Base-by-base conservation (phyloP, 352 stramenopile genomes). In the Phytophthora idaei region DNA sequence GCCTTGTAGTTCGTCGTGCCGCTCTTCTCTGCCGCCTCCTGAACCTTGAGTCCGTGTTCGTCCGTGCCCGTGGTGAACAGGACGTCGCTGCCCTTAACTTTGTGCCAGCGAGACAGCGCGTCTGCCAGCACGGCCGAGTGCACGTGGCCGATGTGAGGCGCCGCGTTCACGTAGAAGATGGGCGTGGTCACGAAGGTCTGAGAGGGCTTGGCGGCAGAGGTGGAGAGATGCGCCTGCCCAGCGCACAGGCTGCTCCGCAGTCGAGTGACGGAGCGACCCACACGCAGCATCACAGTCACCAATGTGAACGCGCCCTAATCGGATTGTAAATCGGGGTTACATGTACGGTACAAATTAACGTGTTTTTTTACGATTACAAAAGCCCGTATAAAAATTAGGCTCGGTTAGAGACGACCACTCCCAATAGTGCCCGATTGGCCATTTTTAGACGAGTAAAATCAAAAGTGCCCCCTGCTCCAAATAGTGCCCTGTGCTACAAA, bases 121-220 rank as follows among this genome's bases (percentile, higher is more conserved):
- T 90, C 97, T 60, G 78, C 89, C 39, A 99, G 80, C 57, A 98
- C 79, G 3, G 87, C 93, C 47, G 97, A 99, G 85, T 99, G 99
- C 42, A 98, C 95, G 85, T 99, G 98, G 44, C 98, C 98, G 53
- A 99, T 98, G 82, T 99, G 98, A 25, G 98, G 98, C 71, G 97
- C 90, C 68, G 98, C 97, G 71, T 99, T 99, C 41, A 99, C 97
- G 81, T 99, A 99, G 79, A 99, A 99, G 64, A 99, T 99, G 6
- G 98, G 97, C n/a, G 98, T 99, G 54, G 96, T 99, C 56, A 99
- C 84, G 31, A 87, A 79, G 29, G 77, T 80, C 31, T 72, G 47
- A 28, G 56, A 28, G 27, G 47, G 47, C 5, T 50, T 57, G 8
- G 28, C 44, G 11, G 44, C 10, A 14, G 37, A 34, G 15, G n/a